These are phyloP conservation scores for Boletus vermiculosoides DNA, from an alignment of 768 basidiomycete species.

Conservation along the genomic window DNA sequence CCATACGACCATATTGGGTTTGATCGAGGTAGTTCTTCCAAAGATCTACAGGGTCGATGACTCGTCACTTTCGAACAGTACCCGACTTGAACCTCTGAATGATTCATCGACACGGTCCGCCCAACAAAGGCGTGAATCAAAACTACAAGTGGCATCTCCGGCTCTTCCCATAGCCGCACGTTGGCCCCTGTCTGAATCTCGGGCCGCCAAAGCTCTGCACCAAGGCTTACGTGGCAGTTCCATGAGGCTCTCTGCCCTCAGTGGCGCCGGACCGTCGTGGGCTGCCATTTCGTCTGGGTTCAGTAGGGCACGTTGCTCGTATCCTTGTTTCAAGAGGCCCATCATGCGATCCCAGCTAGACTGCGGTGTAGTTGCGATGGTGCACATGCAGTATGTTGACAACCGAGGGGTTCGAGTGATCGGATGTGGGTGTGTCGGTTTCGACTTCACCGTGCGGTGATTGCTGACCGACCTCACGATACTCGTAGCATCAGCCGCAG, in stretches of 20 bases:
- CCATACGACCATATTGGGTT: not conserved
- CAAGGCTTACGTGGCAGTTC: no score
- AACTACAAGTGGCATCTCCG: no score
- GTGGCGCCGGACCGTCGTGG: not conserved
- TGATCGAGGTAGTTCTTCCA: not conserved
- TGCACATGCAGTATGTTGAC: constrained; percentile 1
- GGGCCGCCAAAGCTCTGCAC: not conserved
- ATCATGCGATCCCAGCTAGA: constrained; percentile 15
- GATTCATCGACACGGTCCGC: not conserved
- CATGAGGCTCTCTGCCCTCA: not conserved
- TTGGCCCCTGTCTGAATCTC: not conserved
- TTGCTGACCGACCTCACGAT: not conserved
- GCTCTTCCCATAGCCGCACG: not conserved
- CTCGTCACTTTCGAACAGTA: not conserved
- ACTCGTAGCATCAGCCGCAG: not conserved
- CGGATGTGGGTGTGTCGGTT: not conserved
- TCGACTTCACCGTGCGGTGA: constrained; percentile 1
- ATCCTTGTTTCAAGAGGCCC: not conserved
- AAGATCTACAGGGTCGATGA: not conserved
- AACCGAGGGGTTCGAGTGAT: not conserved
- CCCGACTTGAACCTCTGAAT: not conserved
- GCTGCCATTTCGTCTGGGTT: not conserved
- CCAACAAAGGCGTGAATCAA: not conserved
- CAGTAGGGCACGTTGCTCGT: not conserved
- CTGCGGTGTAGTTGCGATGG: constrained; percentile 8